phyloP scores from a whole-genome alignment of 306 rosid genomes.

The Inga oerstediana region DNA sequence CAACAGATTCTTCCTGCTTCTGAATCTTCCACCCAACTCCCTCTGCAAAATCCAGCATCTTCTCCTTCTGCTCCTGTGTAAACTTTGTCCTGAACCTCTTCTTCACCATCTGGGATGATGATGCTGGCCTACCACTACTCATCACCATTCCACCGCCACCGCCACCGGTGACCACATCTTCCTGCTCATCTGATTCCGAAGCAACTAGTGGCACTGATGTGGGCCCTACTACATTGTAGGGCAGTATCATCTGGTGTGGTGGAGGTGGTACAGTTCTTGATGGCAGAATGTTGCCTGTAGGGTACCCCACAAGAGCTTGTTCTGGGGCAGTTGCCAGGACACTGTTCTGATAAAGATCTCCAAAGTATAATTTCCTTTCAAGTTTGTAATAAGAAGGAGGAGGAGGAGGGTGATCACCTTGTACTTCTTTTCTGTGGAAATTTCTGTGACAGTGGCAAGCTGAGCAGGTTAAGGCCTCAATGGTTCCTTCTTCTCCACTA shows the following conservation, averaged over 20 bases:
- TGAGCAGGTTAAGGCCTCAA: conserved; percentile 81
- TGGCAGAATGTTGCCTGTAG: conserved; percentile 53
- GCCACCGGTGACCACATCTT: conserved; percentile 27
- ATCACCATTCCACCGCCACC: conserved; percentile 2
- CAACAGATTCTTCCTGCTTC: conserved; percentile 74
- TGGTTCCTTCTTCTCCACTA: conserved; percentile 74
- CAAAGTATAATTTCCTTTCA: conserved; percentile 48
- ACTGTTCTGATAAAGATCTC: conserved; percentile 15
- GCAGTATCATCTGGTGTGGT: conserved; percentile 44
- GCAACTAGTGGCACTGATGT: conserved; percentile 34
- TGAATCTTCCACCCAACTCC: conserved; percentile 78
- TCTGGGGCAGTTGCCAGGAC: background rate
- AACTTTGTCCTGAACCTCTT: conserved; percentile 79
- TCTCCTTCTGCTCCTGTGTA: conserved; percentile 74
- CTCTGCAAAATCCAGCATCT: conserved; percentile 69
- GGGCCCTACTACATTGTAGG: conserved; percentile 56
- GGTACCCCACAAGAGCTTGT: conserved; percentile 45
- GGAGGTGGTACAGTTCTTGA: conserved; percentile 45
- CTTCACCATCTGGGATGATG: conserved; percentile 46
- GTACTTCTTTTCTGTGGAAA: conserved; percentile 81
- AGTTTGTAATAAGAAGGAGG: conserved; percentile 35
- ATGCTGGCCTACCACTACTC: background rate
- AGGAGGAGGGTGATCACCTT: conserved; percentile 40
- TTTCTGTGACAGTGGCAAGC: conserved; percentile 93
- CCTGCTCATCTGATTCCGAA: conserved; percentile 76